phyloP scores from a whole-genome alignment of 345 rosid species.

The Pistacia atlantica region DNA sequence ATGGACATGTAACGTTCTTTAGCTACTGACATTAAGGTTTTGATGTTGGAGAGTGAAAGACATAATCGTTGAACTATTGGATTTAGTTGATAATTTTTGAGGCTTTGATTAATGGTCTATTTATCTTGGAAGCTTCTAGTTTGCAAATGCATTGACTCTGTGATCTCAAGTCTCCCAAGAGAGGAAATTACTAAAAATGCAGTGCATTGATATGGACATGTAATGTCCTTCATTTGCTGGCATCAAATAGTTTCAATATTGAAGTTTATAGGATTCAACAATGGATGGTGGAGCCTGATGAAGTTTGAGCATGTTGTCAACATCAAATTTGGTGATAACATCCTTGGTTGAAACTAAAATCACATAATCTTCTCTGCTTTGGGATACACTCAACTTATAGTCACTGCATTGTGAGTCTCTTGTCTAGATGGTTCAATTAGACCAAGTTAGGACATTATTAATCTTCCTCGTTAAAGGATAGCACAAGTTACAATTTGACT shows the following conservation, averaged over 20 bases:
- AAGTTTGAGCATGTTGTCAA: background rate
- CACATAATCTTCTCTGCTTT: background rate
- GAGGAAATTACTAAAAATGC: background rate
- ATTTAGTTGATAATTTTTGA: background rate
- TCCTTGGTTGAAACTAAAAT: background rate
- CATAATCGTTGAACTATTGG: background rate
- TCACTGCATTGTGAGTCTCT: background rate
- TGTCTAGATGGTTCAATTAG: background rate
- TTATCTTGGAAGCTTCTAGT: background rate
- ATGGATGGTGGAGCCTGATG: background rate
- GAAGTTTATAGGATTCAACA: background rate
- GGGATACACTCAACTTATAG: background rate
- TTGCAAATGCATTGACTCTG: background rate
- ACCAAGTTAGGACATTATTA: background rate
- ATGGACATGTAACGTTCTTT: background rate
- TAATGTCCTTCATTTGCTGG: background rate
- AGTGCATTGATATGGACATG: background rate
- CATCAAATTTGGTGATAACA: background rate
- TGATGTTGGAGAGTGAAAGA: background rate
- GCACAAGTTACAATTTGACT: background rate
- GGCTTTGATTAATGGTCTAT: background rate
- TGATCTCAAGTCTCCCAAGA: background rate
- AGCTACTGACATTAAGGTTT: background rate
- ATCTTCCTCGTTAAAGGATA: background rate
- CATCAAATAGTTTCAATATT: slow-evolving; percentile 1